Base-by-base conservation (phyloP, 805 yeast species). In the Candida schatavii region DNA sequence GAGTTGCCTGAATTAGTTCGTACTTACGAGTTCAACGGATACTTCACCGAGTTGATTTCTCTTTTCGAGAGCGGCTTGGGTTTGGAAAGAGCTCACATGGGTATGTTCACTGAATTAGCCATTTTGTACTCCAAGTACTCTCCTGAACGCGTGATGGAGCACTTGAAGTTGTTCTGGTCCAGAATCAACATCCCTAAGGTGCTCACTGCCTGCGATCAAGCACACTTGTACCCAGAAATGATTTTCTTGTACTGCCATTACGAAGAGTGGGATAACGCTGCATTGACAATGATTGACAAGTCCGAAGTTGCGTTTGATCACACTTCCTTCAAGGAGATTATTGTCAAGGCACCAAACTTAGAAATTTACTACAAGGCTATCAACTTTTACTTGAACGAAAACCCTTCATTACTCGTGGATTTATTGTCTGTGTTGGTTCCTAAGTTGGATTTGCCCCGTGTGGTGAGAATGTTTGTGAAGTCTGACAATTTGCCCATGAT, bases 221-320 rank as follows among this genome's bases (percentile, higher is more conserved):
- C 96, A 31, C 99, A 93, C 61, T 73, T 93, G 59, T 93, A 97
- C 90, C 93, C 95, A 17, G 99, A 93, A 70, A 75, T 91, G 54
- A 88, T 93, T 44, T 93, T 93, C 82, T 74, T 93, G 64, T 91
- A 91, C 71, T 89, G 97, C 61, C 99, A 93, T 67, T 93, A 93
- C 64, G 99, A 93, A 62, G 99, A 93, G 71, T 93, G 97, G 96
- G 99, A 93, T 65, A 93, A 93, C 65, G 99, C 99, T 46, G 89
- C 97, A 27, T 76, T 93, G 61, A 82, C 97, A 13, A 88, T 93
- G 90, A 93, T 93, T 74, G 97, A 93, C 64, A 88, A 82, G 61
- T 84, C 96, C 3, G 88, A 95, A 46, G 85, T 85, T 52, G 89
- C 96, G 14, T 90, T 91, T 57, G 98, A 93, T 54, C 99, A 93